Base-by-base conservation (phyloP, 768 basidiomycete species). In the Suillus variegatus region DNA sequence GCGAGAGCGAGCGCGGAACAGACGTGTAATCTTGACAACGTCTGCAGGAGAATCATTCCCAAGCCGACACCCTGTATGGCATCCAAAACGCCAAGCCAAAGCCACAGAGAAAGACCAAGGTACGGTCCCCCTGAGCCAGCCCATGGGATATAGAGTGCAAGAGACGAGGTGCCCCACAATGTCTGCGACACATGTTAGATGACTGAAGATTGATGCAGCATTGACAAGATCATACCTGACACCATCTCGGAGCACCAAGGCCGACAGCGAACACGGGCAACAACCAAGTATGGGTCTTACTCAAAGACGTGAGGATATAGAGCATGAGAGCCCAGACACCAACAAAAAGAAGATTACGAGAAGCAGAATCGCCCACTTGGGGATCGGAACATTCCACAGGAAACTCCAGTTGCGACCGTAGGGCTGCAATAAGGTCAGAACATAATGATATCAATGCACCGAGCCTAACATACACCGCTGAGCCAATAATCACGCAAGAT, bases 331-430 rank as follows among this genome's bases (percentile, higher is more conserved):
- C 92, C 95, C 95, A 97, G 51, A 97, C 86, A 63, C 86, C 88
- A 66, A 97, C 78, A 97, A 97, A 86, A 97, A 97, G 35, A 82
- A 69, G 73, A 91, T 75, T 74, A 96, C 84, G 61, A 97, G 88
- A 32, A 96, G 75, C 22, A 93, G 79, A 60, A 91, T 95, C 69
- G 91, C 88, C 88, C 89, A 95, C 72, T 90, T 89, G 10, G 93
- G 84, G 64, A 97, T 89, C 9, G 86, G 82, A 13, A 91, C 90
- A 69, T 82, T 86, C 95, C 95, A 97, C 10, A 97, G 81, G 88
- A 95, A 97, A 68, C 87, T 80, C 95, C 95, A 97, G 77, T 97
- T 97, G 69, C 95, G 91, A 65, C 95, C 95, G 71, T 94, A 95
- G 13, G 92, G 93, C 89, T 92, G 67, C 25, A 66, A 69, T 65